Base-by-base conservation (phyloP, 2,329 filamentous ascomycete genomes). In the Fusarium caatingaense region DNA sequence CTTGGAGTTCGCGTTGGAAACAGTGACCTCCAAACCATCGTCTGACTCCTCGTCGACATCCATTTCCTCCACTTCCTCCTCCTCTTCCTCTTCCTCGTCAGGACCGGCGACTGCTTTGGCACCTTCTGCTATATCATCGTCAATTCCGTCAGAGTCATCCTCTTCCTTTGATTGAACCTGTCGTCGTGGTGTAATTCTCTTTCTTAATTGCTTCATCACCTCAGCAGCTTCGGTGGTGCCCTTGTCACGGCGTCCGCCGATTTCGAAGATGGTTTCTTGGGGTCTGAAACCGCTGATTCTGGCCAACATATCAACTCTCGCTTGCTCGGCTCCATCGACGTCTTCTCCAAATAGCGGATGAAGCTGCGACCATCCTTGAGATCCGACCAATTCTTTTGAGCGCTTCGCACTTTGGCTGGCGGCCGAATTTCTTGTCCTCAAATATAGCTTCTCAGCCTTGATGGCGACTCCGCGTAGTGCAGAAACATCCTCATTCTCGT, bases 231-330 rank as follows among this genome's bases (percentile, higher is more conserved):
- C 89, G 50, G 82, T 85, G 40, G 84, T 84, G 3, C 84, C 85
- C 70, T 92, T 91, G 41, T 90, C 91, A 65, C 90, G 88, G 72
- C 91, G 89, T 9, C 92, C 92, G 69, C 92, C 92, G 68, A 98
- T 91, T 80, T 99, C 96, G 74, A 99, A 99, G n/a, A 99, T 93
- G 0, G 95, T 98, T 80, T 99, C 96, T 45, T 91, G 86, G 0
- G 97, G 96, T 73, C 93, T 89, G 82, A 96, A 99, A 3, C 92
- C 91, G 74, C 93, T 94, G 60, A 99, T 93, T 62, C 91, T 89
- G 32, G 93, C 93, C 30, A 99, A 84, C 93, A 99, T 97, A 53
- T 92, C 90, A 50, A 94, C 89, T 32, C 94, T 88, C 50, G 93
- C 90, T 64, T 89, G 86, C 76, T 95, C 92, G 28, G 87, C 81